Evolutionary conservation across 768 basidiomycete genomes (phyloP), one percentile per base, ranked within the genome.

Genomic region (Mycena polygramma): DNA sequence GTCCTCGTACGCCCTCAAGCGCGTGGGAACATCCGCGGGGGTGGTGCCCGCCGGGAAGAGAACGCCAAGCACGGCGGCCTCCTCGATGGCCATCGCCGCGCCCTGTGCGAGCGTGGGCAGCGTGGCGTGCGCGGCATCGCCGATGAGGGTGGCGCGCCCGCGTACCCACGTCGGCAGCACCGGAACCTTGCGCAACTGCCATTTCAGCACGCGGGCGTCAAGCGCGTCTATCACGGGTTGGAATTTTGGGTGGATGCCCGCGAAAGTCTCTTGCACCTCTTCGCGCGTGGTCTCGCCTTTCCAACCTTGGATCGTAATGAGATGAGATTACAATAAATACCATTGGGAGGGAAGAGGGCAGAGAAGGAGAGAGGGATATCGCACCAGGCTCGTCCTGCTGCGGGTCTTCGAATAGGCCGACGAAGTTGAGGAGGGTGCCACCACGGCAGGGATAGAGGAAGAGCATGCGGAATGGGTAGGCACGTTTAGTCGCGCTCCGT

Each of bases 81-180:
- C 77, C 57, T 79, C 78, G 43, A 77, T 65, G 3, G 75, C 78
- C 52, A 77, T 75, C 22, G 70, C 77, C 4, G 75, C 73, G 17
- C 78, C 76, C 49, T 76, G 75, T 10, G 68, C 77, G n/a, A 75
- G 61, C 14, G 73, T 52, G 4, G 78, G 76, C 5, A 72, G 49
- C 57, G 77, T 78, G 2, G 70, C 78, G 46, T 79, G 78, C n/a
- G 76, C 75, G 6, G 66, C 71, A 43, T 71, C 70, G 35, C 71
- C 70, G 17, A 70, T 17, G 15, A 70, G 54, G 4, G 62, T 57
- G 10, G 69, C 66, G 19, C 52, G 66, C 45, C 70, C 70, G n/a
- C 61, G 60, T 5, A 59, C 24, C 70, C 70, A 71, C 6, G 70
- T 68, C 8, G 65, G 59, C 13, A 71, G 55, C 4, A 11, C 20